These are phyloP conservation scores for Russula sp. DNA, from an alignment of 768 basidiomycete species.

Conservation along the genomic window DNA sequence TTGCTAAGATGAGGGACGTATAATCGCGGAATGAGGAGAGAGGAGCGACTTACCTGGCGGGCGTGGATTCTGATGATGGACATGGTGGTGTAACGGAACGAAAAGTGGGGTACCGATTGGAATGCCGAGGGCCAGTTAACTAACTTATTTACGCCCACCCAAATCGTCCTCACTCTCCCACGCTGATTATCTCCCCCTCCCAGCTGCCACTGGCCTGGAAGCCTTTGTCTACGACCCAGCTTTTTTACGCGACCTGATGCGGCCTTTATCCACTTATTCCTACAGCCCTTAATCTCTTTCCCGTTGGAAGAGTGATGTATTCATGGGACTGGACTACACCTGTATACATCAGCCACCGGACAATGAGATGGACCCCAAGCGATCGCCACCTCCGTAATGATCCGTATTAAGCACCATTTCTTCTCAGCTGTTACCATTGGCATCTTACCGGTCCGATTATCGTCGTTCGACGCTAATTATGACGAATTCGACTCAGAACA, in stretches of 20 bases:
- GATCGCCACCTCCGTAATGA: slow-evolving; percentile 1
- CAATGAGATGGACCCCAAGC: not conserved
- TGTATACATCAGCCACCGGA: slow-evolving; percentile 1
- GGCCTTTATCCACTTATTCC: not conserved
- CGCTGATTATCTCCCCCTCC: slow-evolving; percentile 32
- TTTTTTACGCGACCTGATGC: too few species aligned
- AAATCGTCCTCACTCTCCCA: slow-evolving; percentile 35
- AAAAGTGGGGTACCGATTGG: slow-evolving; percentile 5
- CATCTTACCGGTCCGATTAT: not conserved
- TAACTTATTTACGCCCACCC: slow-evolving; percentile 17
- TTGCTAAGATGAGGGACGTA: slow-evolving; percentile 4
- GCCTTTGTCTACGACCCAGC: not conserved
- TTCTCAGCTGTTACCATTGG: not conserved
- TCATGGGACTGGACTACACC: too few species aligned
- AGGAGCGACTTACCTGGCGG: slow-evolving; percentile 65
- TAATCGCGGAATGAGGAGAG: slow-evolving; percentile 7
- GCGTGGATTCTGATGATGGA: slow-evolving; percentile 90
- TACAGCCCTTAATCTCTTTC: not conserved
- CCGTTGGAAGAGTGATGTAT: not conserved
- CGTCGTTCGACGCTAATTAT: slow-evolving; percentile 4
- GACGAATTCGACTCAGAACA: not conserved
- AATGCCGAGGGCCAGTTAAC: slow-evolving; percentile 11
- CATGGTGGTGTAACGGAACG: slow-evolving; percentile 52
- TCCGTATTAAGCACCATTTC: not conserved
- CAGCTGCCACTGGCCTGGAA: not conserved